Base-by-base conservation (phyloP, 2,329 filamentous ascomycete genomes). In the Aspergillus sp. region DNA sequence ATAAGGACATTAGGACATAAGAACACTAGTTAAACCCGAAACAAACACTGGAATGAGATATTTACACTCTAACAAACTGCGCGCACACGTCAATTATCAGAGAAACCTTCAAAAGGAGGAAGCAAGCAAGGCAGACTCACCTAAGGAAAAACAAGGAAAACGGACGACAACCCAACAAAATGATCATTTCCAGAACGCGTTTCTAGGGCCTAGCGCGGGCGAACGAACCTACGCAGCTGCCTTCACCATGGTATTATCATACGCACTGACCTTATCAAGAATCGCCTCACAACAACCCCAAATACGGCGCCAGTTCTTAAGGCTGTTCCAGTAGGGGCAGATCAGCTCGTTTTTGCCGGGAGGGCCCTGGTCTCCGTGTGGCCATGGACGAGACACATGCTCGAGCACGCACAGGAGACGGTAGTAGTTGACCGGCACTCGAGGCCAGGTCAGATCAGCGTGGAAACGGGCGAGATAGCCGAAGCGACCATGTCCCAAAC, bases 201-300 rank as follows among this genome's bases (percentile, higher is more conserved):
- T 4, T 9, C 26, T 30, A 30, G 26, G 26, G 26, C 26, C 22
- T 24, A 24, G 26, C 3, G 9, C 26, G 26, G 26, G 26, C 26
- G 26, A 30, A 30, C 9, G 26, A 30, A 11, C 9, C 26, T 30
- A 11, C 26, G 26, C 26, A 30, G 26, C 26, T 9, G 26, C 24
- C 20, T 45, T 26, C 36, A 39, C 15, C 5, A n/a, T 8, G 17
- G 13, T 1, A n/a, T 39, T 9, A 7, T 39, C 15, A 7, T 20
- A 4, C n/a, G 9, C n/a, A 42, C 5, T 17, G 17, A 42, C 39
- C 39, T 24, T 26, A 5, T 47, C 56, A 2, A 55, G 56, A 15
- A 58, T 48, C 3, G 20, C 51, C 47, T 58, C 51, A 13, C 56
- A 58, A 17, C 56, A 55, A 12, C 11, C 42, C 45, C 45, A 55